Percentiles rank a stretch among this genome's conserved stretches.
Conservation (phyloP, 306 rosid species). For the Echinosophora koreensis region DNA sequence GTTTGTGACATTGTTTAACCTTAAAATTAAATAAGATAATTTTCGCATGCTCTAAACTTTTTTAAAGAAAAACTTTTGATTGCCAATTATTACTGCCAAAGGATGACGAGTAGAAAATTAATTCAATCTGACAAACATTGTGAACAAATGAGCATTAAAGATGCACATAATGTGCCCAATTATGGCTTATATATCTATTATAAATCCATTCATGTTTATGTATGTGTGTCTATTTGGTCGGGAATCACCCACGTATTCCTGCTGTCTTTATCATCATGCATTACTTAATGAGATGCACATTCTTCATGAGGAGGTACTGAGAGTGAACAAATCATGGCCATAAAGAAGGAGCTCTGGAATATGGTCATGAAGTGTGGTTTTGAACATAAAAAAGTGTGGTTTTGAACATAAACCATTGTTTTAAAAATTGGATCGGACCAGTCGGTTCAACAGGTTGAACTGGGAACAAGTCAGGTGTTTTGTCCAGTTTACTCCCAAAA, state of each 20-base stretch:
- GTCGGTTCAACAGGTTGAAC: no score
- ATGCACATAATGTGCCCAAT: not conserved
- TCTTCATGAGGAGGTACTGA: no score
- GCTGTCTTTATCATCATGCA: not conserved
- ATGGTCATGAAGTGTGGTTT: no score
- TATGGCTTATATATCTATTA: not conserved
- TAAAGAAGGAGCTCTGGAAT: no score
- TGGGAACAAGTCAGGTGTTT: no score
- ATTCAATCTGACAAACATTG: not conserved
- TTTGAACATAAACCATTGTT: no score
- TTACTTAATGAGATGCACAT: not conserved
- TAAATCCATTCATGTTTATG: conserved; percentile 25
- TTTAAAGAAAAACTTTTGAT: not conserved
- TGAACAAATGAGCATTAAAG: not conserved
- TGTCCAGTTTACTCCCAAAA: no score
- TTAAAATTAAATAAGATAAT: not conserved
- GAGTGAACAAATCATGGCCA: no score
- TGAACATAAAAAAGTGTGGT: no score
- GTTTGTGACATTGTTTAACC: not conserved
- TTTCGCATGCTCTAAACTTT: not conserved
- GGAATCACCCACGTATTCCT: conserved; percentile 1
- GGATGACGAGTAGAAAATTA: not conserved
- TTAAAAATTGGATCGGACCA: no score
- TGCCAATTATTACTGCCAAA: conserved; percentile 6
- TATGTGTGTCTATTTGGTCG: not conserved